Conservation (phyloP, 2,329 filamentous ascomycete species). For the Pseudogymnoascus sp. region DNA sequence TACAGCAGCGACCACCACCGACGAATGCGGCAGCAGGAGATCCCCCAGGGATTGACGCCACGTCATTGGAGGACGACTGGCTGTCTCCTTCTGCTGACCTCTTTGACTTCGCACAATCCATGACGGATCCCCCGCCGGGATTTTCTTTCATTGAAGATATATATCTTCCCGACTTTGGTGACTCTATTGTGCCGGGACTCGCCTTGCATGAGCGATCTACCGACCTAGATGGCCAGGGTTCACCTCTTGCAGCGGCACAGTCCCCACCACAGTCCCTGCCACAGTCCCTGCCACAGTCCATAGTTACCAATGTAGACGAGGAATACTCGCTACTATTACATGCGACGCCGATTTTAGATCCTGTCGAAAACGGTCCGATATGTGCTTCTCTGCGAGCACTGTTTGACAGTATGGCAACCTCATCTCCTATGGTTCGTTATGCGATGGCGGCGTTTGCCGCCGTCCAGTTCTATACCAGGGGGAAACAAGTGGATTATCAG, state of each 20-base stretch:
- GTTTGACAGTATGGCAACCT: constrained; percentile 9
- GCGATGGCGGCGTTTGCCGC: constrained; percentile 7
- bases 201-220: not conserved
- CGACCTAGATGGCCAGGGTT: not conserved
- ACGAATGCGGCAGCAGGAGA: not conserved
- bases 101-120: not conserved
- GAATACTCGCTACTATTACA: constrained; percentile 11
- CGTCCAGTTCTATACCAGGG: not conserved
- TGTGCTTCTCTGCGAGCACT: constrained; percentile 3
- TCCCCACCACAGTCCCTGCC: not conserved
- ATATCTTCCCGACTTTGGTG: not conserved
- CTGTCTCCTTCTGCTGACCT: constrained; percentile 8
- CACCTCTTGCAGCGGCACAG: not conserved
- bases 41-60: not conserved
- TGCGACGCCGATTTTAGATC: constrained; percentile 2
- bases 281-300: not conserved
- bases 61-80: constrained; percentile 4
- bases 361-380: constrained; percentile 2
- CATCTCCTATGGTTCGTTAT: not conserved
- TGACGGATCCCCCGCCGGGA: not conserved
- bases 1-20: not conserved
- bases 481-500: constrained; percentile 8
- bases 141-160: constrained; percentile 9
- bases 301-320: constrained; percentile 8
- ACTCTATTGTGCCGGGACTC: not conserved